Base-by-base conservation (phyloP, 345 rosid genomes). In the Bruguiera gymnorhiza region DNA sequence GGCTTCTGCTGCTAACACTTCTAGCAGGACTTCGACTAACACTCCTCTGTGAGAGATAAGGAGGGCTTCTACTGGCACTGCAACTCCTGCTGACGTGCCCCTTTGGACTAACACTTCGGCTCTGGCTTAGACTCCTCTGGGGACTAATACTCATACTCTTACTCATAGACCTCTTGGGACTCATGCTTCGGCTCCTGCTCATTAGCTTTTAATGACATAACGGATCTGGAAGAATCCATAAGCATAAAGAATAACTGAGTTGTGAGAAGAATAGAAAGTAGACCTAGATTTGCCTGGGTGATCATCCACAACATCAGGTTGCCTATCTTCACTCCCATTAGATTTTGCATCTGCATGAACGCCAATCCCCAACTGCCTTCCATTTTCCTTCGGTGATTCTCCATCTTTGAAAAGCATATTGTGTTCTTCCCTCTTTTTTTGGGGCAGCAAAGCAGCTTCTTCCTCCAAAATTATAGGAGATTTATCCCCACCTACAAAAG, bases 141-240 rank as follows among this genome's bases (percentile, higher is more conserved):
- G 97, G 97, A 82, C 97, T 95, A 69, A 86, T 81, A 83, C 96
- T 90, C 76, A 75, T 82, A 79, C 95, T 89, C 84, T 85, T 93
- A 85, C 92, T 87, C 65, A 67, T 73, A 61, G 90, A 73, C 90
- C 86, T 90, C 80, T 87, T 86, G 56, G 97, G 93, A 83, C 91
- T 95, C 77, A 83, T 73, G 84, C 97, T 95, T 76, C 92, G 82
- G 80, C 97, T 93, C 90, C 98, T 93, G 92, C 86, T 76, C 82
- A 85, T 78, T 78, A 88, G 78, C 83, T 82, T 80, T 71, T 70
- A 82, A 70, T 86, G 76, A 86, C 79, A 83, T 67, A 83, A 78
- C 68, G 31, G 76, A 79, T 68, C 63, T 73, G 73, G 80, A 77
- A 77, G 83, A 77, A 82, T 78, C 56, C 53, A 67, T 71, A 80